Conservation (phyloP, 83 land plant genomes). For the Diphasiastrum complanatum region DNA sequence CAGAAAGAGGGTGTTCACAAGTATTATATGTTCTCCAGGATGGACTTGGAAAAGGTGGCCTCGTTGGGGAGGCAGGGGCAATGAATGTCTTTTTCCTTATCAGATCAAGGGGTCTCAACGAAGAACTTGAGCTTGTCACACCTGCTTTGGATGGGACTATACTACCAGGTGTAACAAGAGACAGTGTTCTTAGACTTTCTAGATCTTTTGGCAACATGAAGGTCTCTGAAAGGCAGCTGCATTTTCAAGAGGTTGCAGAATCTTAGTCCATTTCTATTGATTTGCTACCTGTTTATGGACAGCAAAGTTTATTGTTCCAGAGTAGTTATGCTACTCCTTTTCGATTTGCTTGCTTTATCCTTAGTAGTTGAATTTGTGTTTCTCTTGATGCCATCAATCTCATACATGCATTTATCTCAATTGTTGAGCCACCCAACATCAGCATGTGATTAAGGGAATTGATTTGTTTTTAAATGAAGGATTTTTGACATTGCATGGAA, state of each 20-base stretch:
- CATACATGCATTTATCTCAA: neutral
- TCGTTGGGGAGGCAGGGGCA: conserved; percentile 28
- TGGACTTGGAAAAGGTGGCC: conserved; percentile 21
- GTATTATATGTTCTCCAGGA: conserved; percentile 28
- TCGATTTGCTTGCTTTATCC: neutral
- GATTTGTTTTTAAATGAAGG: too few species aligned
- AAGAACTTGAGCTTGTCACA: conserved; percentile 30
- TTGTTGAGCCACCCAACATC: neutral
- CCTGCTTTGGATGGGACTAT: conserved; percentile 30
- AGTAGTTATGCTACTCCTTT: neutral
- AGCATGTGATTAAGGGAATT: too few species aligned
- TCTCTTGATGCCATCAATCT: neutral
- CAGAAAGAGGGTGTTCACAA: conserved; percentile 28
- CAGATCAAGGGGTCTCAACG: neutral
- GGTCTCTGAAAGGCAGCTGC: conserved; percentile 27
- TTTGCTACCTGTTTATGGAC: too few species aligned
- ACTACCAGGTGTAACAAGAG: conserved; percentile 28
- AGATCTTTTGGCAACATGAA: conserved; percentile 21
- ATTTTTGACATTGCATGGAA: too few species aligned
- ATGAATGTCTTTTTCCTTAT: conserved; percentile 32
- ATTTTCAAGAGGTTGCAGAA: conserved; percentile 16
- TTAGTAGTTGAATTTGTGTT: conserved; percentile 3
- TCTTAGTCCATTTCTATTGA: neutral
- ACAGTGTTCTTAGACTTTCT: conserved; percentile 26
- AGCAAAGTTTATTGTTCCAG: too few species aligned